Conservation (phyloP, 345 rosid genomes). For the Eucalyptus erythrocorys region DNA sequence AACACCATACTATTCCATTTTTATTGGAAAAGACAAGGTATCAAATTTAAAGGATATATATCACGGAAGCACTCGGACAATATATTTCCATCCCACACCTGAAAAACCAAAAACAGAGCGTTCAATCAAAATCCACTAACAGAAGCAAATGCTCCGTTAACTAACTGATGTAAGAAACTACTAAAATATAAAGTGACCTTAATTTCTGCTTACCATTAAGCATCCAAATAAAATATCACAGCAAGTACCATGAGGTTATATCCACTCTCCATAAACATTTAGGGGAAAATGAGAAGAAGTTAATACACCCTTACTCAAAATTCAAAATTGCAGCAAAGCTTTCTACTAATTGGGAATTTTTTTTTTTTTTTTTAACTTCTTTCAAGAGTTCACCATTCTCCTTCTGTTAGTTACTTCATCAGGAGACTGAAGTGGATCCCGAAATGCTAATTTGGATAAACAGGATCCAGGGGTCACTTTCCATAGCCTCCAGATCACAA, state of each 20-base stretch:
- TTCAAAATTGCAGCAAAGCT: neutral
- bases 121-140: neutral
- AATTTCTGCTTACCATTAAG: neutral
- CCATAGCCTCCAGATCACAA: neutral
- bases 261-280: neutral
- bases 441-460: neutral
- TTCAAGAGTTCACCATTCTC: neutral
- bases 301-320: neutral
- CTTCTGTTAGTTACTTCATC: neutral
- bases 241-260: neutral
- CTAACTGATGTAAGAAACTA: neutral
- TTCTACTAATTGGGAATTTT: neutral
- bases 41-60: conserved; percentile 38
- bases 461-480: neutral
- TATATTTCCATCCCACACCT: conserved; percentile 47
- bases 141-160: neutral
- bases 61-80: conserved; percentile 37
- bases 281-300: neutral
- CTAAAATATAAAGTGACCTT: neutral
- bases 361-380: neutral
- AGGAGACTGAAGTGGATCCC: neutral
- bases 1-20: neutral
- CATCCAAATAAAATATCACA: neutral
- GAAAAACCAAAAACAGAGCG: neutral
- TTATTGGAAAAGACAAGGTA: neutral